Percentiles rank a stretch among this genome's conserved stretches.
Evolutionary conservation across 192 early-diverging fungal genomes (phyloP).

Genomic region (Coemansia sp.): DNA sequence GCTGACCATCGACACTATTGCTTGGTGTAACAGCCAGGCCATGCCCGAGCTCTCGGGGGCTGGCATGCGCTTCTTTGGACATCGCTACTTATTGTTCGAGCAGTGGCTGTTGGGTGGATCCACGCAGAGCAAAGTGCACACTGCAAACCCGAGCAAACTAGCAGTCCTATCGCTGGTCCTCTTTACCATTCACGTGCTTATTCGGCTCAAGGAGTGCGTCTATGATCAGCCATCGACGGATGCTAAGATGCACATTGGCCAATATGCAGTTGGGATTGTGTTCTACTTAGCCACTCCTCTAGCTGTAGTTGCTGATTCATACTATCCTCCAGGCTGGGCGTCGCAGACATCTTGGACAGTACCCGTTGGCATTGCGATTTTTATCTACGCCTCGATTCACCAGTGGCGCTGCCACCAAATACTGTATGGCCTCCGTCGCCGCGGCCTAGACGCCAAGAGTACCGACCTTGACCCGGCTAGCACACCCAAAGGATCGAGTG

Average conservation of each 20-base stretch:
- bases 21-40: constrained; percentile 3
- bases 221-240: constrained; percentile 30
- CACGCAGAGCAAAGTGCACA: background rate
- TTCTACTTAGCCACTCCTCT: constrained; percentile 58
- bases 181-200: constrained; percentile 28
- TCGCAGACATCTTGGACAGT: constrained; percentile 8
- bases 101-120: background rate
- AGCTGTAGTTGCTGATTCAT: constrained; percentile 23
- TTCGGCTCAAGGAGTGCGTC: constrained; percentile 35
- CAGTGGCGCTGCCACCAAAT: constrained; percentile 66
- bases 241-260: constrained; percentile 59
- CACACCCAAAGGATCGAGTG: background rate
- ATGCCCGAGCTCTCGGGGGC: background rate
- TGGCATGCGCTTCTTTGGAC: background rate
- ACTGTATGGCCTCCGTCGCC: constrained; percentile 58
- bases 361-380: constrained; percentile 36
- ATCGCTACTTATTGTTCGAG: background rate
- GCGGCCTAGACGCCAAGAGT: background rate
- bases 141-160: background rate
- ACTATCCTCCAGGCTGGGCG: constrained; percentile 7
- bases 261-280: constrained; percentile 62
- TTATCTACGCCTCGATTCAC: constrained; percentile 60
- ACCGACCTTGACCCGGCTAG: background rate
- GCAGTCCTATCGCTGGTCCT: constrained; percentile 19
- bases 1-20: constrained; percentile 19